These are phyloP conservation scores for Xerocomus nothofagi DNA, from an alignment of 1,284 basidiomycete genomes.

Conservation along the genomic window DNA sequence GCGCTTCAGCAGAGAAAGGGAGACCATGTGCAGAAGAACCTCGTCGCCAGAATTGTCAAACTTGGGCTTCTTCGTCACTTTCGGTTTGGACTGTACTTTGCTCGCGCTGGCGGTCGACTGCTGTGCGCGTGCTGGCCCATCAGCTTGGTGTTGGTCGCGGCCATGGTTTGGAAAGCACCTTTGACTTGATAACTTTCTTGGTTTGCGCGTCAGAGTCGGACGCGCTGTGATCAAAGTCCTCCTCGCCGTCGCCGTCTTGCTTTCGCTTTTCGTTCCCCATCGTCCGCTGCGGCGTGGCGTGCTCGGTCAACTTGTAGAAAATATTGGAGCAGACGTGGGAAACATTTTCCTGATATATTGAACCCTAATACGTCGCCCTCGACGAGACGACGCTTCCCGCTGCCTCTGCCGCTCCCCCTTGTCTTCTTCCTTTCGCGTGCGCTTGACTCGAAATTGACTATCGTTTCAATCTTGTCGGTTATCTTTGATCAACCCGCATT, in stretches of 20 bases:
- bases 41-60: conserved; percentile 5
- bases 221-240: conserved; percentile 11
- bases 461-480: conserved; percentile 14
- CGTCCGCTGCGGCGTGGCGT: not conserved
- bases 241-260: conserved; percentile 32
- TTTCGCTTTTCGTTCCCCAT: conserved; percentile 35
- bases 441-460: conserved; percentile 9
- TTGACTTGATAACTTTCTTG: conserved; percentile 10
- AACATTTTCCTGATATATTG: conserved; percentile 37
- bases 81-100: conserved; percentile 14
- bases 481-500: conserved; percentile 41
- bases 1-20: not conserved
- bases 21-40: conserved; percentile 8
- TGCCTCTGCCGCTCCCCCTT: conserved; percentile 14
- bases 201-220: conserved; percentile 13
- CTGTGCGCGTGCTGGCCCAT: not conserved
- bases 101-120: conserved; percentile 5
- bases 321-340: conserved; percentile 13
- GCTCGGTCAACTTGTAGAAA: conserved; percentile 16
- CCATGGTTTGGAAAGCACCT: conserved; percentile 12
- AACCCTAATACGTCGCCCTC: conserved; percentile 31
- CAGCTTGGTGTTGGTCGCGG: not conserved
- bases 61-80: conserved; percentile 35
- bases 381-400: conserved; percentile 1
- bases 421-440: conserved; percentile 18